Percentiles rank a stretch among this genome's conserved stretches.
phyloP scores from a whole-genome alignment of 2,329 filamentous ascomycete genomes.

The Sclerotinia nivalis region DNA sequence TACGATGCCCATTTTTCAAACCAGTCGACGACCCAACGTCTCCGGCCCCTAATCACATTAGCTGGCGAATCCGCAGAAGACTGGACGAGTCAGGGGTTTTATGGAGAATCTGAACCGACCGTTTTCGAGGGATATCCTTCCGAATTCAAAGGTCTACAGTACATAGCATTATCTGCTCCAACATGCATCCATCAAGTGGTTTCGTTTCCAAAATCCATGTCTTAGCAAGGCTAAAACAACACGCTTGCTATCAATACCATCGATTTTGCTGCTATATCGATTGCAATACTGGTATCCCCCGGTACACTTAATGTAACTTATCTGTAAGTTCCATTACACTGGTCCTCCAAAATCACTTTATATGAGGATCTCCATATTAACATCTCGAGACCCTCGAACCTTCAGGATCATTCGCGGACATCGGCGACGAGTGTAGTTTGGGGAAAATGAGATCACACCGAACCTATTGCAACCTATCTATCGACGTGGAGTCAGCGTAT shows the following conservation, averaged over 20 bases:
- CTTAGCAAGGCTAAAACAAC: not conserved
- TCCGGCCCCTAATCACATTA: too few relatives aligned
- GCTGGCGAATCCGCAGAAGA: too few relatives aligned
- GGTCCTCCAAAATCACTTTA: not conserved
- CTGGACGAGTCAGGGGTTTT: too few relatives aligned
- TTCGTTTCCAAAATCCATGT: not conserved
- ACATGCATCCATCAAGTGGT: not conserved
- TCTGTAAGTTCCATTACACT: not conserved
- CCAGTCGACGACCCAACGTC: too few relatives aligned
- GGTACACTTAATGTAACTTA: not conserved
- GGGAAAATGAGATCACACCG: accelerated
- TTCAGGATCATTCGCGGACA: too few relatives aligned
- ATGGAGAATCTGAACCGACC: too few relatives aligned
- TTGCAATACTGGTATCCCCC: too few relatives aligned
- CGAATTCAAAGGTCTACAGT: too few relatives aligned
- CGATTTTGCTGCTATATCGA: not conserved
- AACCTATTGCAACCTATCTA: not conserved
- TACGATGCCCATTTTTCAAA: too few relatives aligned
- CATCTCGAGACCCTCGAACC: not conserved
- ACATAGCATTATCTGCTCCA: not conserved
- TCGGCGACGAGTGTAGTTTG: not conserved
- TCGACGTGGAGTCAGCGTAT: not conserved
- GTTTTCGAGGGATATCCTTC: too few relatives aligned
- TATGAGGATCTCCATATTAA: not conserved
- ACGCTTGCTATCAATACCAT: not conserved